Percentiles rank a stretch among this genome's conserved stretches.
These are phyloP conservation scores for Pythium pyrilobum DNA, from an alignment of 352 stramenopile species.

Conservation along the genomic window DNA sequence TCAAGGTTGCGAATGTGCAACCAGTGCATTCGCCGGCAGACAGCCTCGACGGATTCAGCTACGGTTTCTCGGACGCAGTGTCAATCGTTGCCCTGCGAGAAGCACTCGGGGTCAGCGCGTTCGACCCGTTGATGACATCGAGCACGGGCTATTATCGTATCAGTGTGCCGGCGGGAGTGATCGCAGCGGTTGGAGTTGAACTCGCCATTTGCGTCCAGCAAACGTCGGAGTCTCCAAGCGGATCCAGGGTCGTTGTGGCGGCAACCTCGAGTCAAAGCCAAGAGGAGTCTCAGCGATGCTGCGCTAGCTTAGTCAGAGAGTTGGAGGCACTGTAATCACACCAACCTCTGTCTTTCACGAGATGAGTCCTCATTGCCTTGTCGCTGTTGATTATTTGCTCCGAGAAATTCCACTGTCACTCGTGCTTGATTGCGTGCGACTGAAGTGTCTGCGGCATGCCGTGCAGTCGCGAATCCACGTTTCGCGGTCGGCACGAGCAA, in stretches of 20 bases:
- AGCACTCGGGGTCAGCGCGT: conserved; percentile 42
- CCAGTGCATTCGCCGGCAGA: conserved; percentile 4
- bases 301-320: background rate
- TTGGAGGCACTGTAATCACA: conserved; percentile 5
- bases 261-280: background rate
- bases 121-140: conserved; percentile 45
- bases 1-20: conserved; percentile 34
- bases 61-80: conserved; percentile 21
- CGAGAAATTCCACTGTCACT: conserved; percentile 1
- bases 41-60: background rate
- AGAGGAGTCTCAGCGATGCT: background rate
- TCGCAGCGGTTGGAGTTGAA: background rate
- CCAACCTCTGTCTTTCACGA: no score
- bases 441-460: no score
- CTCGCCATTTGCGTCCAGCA: background rate
- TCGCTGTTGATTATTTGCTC: background rate
- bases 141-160: conserved; percentile 49
- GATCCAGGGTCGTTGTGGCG: background rate
- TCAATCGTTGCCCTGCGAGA: conserved; percentile 37
- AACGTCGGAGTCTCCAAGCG: background rate
- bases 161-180: background rate
- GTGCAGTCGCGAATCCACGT: no score
- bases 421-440: background rate
- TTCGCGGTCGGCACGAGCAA: no score
- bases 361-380: background rate